Evolutionary conservation across 345 rosid genomes (phyloP).

Genomic region (Salix purpurea): DNA sequence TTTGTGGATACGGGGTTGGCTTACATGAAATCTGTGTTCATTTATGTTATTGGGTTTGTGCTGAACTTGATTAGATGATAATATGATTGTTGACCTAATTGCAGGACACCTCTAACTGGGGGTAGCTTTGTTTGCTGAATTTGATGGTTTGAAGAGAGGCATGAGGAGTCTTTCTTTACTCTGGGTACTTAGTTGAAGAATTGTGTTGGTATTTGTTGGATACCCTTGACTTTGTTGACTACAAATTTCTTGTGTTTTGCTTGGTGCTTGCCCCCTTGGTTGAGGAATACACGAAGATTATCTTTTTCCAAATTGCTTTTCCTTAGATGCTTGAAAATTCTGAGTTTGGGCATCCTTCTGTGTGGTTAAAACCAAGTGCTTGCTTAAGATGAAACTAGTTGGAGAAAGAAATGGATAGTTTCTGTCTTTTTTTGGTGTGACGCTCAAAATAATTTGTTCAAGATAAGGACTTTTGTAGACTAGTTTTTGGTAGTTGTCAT

Average conservation of each 20-base stretch:
- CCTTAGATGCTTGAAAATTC: constrained; percentile 11
- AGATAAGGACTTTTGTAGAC: background rate
- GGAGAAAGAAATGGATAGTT: background rate
- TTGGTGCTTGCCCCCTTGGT: constrained; percentile 16
- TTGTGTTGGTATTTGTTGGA: constrained; percentile 28
- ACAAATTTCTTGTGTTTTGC: constrained; percentile 21
- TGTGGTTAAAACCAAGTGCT: background rate
- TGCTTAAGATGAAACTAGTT: background rate
- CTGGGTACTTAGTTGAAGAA: constrained; percentile 29
- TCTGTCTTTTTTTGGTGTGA: background rate
- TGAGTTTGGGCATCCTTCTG: background rate
- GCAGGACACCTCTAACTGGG: background rate
- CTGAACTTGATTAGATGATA: background rate
- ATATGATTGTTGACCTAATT: background rate
- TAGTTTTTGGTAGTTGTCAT: background rate
- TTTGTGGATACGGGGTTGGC: background rate
- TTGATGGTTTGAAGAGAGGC: constrained; percentile 12
- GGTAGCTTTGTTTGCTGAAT: background rate
- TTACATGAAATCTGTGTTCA: background rate
- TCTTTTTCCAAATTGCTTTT: constrained; percentile 21
- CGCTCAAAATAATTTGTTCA: background rate
- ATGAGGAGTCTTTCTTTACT: constrained; percentile 34
- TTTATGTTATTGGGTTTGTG: constrained; percentile 14
- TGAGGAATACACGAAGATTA: constrained; percentile 15
- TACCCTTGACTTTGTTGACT: constrained; percentile 23